Conservation (phyloP, 2,329 filamentous ascomycete genomes). For the Trichoderma arundinaceum region DNA sequence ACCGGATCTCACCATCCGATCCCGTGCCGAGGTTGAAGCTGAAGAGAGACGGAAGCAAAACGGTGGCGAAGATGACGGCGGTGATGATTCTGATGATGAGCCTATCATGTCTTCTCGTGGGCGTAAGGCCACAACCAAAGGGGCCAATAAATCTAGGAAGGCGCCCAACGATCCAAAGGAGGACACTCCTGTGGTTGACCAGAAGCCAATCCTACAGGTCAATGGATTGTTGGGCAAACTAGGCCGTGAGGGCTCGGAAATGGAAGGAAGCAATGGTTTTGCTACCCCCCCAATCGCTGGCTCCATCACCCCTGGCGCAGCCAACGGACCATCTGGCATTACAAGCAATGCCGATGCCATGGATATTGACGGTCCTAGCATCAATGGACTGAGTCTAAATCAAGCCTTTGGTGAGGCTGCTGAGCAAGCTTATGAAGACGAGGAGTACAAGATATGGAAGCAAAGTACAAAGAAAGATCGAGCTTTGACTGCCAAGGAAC, state of each 20-base stretch:
- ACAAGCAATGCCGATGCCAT: slow-evolving; percentile 82
- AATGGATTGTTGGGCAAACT: slow-evolving; percentile 66
- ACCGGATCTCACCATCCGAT: slow-evolving; percentile 86
- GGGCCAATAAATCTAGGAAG: slow-evolving; percentile 78
- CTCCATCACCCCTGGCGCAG: slow-evolving; percentile 75
- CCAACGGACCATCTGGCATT: slow-evolving; percentile 69
- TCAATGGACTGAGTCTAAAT: slow-evolving; percentile 68
- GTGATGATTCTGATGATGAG: slow-evolving; percentile 93
- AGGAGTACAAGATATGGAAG: slow-evolving; percentile 98
- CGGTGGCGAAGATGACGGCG: slow-evolving; percentile 80
- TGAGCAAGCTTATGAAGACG: slow-evolving; percentile 84
- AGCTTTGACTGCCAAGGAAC: slow-evolving; percentile 82
- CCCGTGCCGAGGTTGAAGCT: slow-evolving; percentile 91
- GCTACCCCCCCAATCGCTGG: slow-evolving; percentile 83
- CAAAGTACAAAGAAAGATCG: slow-evolving; percentile 97
- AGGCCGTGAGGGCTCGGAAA: slow-evolving; percentile 75
- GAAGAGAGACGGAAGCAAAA: slow-evolving; percentile 85
- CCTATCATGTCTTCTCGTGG: slow-evolving; percentile 98
- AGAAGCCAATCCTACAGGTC: slow-evolving; percentile 73
- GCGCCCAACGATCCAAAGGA: slow-evolving; percentile 76
- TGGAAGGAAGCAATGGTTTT: slow-evolving; percentile 85
- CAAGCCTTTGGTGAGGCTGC: slow-evolving; percentile 68
- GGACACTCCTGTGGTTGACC: slow-evolving; percentile 76
- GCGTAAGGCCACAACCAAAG: slow-evolving; percentile 79
- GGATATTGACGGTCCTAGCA: slow-evolving; percentile 80